These are phyloP conservation scores for Oryza nivara DNA, from an alignment of 176 grass and related monocot genomes.

Conservation along the genomic window DNA sequence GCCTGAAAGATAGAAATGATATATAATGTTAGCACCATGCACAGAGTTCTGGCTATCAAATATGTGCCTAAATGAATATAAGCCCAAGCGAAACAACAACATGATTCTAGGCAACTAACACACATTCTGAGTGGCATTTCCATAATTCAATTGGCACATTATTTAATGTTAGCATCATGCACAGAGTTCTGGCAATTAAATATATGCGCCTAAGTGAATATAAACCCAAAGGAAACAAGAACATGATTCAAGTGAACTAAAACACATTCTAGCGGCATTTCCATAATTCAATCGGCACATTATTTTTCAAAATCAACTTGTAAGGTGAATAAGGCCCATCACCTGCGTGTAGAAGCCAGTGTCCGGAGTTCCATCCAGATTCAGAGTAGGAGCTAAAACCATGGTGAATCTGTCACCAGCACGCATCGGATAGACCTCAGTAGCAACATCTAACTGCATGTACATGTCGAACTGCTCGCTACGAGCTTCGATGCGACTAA, in stretches of 20 bases:
- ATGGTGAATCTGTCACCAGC: constrained; percentile 59
- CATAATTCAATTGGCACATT: too few relatives aligned
- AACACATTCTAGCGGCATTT: not conserved
- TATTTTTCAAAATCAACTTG: not conserved
- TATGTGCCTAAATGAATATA: not conserved
- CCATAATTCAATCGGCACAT: not conserved
- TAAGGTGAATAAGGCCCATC: not conserved
- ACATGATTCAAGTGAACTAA: not conserved
- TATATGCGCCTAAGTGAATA: not conserved
- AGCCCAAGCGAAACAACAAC: too few relatives aligned
- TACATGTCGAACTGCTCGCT: constrained; percentile 57
- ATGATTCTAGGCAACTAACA: too few relatives aligned
- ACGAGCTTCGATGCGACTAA: constrained; percentile 58
- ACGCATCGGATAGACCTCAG: constrained; percentile 63
- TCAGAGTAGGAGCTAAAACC: constrained; percentile 71
- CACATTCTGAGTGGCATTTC: too few relatives aligned
- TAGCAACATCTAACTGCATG: constrained; percentile 69
- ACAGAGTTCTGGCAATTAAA: not conserved
- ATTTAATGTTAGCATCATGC: not conserved
- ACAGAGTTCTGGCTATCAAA: not conserved
- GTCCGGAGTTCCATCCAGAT: constrained; percentile 62
- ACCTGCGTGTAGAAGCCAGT: constrained; percentile 70
- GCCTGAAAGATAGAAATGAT: constrained; percentile 37
- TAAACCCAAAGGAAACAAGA: not conserved
- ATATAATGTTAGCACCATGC: not conserved